These are phyloP conservation scores for Azolla pinnata DNA, from an alignment of 75 land plant genomes.

Conservation along the genomic window DNA sequence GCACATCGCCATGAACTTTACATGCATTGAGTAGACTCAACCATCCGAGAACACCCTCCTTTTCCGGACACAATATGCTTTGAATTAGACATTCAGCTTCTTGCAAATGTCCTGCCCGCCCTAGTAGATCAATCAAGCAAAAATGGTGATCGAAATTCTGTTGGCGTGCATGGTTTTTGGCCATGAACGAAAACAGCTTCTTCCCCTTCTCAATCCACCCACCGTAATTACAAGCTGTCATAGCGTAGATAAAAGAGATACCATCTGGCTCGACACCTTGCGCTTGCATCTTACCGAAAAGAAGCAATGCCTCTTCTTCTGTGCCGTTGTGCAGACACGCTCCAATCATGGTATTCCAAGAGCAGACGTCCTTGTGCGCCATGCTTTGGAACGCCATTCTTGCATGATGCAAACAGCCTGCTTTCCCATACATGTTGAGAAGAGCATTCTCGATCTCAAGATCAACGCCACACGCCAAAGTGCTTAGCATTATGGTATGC, in stretches of 20 bases:
- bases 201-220: constrained; percentile 14
- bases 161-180: background rate
- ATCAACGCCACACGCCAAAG: background rate
- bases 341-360: constrained; percentile 23
- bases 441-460: constrained; percentile 14
- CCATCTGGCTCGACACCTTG: constrained; percentile 2
- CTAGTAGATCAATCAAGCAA: constrained; percentile 25
- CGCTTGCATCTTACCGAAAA: constrained; percentile 11
- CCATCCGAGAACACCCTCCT: constrained; percentile 52
- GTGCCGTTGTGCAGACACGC: constrained; percentile 13
- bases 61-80: no score
- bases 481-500: background rate
- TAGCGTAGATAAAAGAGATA: background rate
- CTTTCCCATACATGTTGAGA: constrained; percentile 22
- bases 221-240: constrained; percentile 8
- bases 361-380: background rate
- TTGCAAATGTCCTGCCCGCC: constrained; percentile 11
- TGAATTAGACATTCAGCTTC: constrained; percentile 7
- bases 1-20: constrained; percentile 37
- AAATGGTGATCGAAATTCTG: constrained; percentile 6
- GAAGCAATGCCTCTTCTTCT: constrained; percentile 6
- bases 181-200: background rate
- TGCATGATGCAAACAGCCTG: constrained; percentile 13
- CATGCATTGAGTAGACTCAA: constrained; percentile 60
- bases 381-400: constrained; percentile 4